Conservation (phyloP, 371 early-diverging fungal genomes). For the Circinella minor region DNA sequence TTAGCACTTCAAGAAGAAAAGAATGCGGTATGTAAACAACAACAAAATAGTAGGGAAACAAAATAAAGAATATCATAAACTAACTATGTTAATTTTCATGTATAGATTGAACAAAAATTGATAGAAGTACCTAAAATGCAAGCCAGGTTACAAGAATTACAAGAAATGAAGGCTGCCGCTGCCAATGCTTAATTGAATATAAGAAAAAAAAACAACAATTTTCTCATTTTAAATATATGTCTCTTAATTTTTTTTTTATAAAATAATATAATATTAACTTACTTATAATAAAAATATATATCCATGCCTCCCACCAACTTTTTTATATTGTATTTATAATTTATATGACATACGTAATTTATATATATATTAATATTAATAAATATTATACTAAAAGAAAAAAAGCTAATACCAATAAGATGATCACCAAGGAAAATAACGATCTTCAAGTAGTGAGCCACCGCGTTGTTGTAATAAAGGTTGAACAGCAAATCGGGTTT, state of each 20-base stretch:
- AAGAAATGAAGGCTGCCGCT: slow-evolving; percentile 30
- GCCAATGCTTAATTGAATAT: slow-evolving; percentile 2
- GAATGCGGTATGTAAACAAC: slow-evolving; percentile 49
- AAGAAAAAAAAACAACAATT: background rate
- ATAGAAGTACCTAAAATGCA: slow-evolving; percentile 74
- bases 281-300: slow-evolving; percentile 1
- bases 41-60: background rate
- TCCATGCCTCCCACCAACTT: background rate
- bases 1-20: slow-evolving; percentile 81
- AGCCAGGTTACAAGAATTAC: slow-evolving; percentile 67
- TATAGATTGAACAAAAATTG: slow-evolving; percentile 72
- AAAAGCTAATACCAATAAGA: too few relatives aligned
- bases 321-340: background rate
- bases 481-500: background rate
- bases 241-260: too few relatives aligned
- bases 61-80: background rate
- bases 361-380: too few relatives aligned
- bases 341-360: too few relatives aligned
- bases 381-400: too few relatives aligned
- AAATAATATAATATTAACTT: too few relatives aligned
- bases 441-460: background rate
- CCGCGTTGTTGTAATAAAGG: background rate
- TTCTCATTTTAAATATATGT: background rate
- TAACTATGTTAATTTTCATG: background rate
- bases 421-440: background rate